Evolutionary conservation across 1,139 yeast species (phyloP), one percentile per base, ranked within the genome.

Genomic region (Kurtzmaniella natalensis): DNA sequence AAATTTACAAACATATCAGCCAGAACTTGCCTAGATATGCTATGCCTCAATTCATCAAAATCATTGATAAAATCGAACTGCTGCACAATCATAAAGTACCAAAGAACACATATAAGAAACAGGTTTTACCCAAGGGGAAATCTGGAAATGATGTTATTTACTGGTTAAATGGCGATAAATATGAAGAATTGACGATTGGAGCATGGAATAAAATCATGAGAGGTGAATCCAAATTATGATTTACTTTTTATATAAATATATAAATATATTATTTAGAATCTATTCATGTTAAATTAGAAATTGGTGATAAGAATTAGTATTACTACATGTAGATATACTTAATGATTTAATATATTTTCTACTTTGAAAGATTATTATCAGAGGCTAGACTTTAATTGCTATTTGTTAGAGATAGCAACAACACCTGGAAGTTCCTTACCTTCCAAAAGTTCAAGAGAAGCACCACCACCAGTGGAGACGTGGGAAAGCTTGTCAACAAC

Each of bases 401-500:
- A 36, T 36, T 82, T 84, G 66, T 73, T 79, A 50, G 94, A 78
- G 53, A 88, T 80, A 63, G 92, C 94, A 59, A 75, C 78, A 48
- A 89, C 96, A 78, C 97, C 97, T 51, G 97, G 97, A 58, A 89
- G 78, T 51, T 76, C 94, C 79, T 89, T 89, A 72, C 97, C 97
- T 74, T 89, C 97, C 61, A 89, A 81, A 63, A 89, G 81, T 71
- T 89, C 97, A 63, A 89, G 78, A 42, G 96, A 88, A 48, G 97
- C 97, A 78, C 97, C 97, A 70, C 97, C 97, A 70, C 97, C 97
- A 45, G 97, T 89, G 48, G 96, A 88, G 47, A 89, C 96, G 69
- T 89, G 97, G 37, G 96, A 86, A 58, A 89, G 78, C 75, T 88
- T 85, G 61, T 85, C 94, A 54, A 86, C 92, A 47, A 80, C 95